These are phyloP conservation scores for Limnanthes douglasii DNA, from an alignment of 345 rosid species.

Conservation along the genomic window DNA sequence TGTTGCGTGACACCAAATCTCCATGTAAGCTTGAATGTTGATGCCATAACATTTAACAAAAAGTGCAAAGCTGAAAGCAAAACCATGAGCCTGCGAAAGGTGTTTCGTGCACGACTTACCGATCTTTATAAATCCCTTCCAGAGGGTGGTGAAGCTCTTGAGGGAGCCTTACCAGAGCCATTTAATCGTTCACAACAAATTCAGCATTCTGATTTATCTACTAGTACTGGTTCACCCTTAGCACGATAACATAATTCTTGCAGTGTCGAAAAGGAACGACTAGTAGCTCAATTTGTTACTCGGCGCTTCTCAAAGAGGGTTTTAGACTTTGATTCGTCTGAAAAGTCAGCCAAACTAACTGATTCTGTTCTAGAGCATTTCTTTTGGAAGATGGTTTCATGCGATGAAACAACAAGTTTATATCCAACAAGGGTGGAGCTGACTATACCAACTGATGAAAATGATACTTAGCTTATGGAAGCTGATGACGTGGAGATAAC, in stretches of 20 bases:
- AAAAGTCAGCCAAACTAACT: no score
- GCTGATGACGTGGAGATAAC: slow-evolving; percentile 11
- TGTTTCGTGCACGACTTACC: slow-evolving; percentile 42
- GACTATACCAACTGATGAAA: no score
- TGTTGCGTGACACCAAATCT: slow-evolving; percentile 82
- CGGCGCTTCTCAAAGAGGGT: no score
- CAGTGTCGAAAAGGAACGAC: slow-evolving; percentile 14
- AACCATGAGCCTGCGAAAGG: slow-evolving; percentile 33
- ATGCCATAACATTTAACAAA: slow-evolving; percentile 26
- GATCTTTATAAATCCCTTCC: slow-evolving; percentile 50
- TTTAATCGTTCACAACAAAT: slow-evolving; percentile 21
- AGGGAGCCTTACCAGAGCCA: slow-evolving; percentile 57
- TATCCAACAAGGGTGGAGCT: no score
- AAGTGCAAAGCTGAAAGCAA: slow-evolving; percentile 22
- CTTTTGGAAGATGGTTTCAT: slow-evolving; percentile 24
- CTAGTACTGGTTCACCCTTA: no score
- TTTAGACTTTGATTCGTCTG: not conserved
- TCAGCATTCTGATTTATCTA: slow-evolving; percentile 3
- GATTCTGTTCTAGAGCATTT: slow-evolving; percentile 23
- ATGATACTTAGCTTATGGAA: no score
- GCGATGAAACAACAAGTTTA: no score
- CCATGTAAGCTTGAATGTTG: slow-evolving; percentile 33
- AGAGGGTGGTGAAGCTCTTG: slow-evolving; percentile 73
- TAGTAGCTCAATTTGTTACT: no score
- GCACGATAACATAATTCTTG: no score